Evolutionary conservation across 2,329 filamentous ascomycete genomes (phyloP).

Genomic region (Fusarium buharicum): DNA sequence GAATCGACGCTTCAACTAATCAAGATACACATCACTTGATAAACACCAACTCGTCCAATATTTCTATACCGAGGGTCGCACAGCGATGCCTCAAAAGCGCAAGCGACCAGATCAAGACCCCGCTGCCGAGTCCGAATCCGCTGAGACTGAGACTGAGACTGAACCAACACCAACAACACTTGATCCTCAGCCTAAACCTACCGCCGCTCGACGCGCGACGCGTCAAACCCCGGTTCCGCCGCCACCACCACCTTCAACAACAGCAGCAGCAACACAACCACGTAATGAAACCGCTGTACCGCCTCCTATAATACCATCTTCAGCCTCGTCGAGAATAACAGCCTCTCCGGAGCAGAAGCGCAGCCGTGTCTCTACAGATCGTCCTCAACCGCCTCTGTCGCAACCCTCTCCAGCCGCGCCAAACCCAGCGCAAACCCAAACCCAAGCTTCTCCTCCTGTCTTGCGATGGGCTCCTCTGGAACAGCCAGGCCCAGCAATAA

Average conservation of each 20-base stretch:
- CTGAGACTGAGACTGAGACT: conserved; percentile 8
- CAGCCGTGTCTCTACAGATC: conserved; percentile 27
- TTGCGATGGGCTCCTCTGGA: conserved; percentile 44
- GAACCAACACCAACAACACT: conserved; percentile 15
- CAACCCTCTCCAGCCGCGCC: conserved; percentile 9
- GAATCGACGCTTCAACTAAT: conserved; percentile 2
- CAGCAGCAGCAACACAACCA: conserved; percentile 34
- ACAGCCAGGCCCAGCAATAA: conserved; percentile 32
- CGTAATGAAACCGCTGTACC: conserved; percentile 36
- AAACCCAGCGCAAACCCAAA: conserved; percentile 13
- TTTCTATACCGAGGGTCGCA: conserved; percentile 27
- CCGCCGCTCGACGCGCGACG: conserved; percentile 52
- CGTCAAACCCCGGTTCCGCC: conserved; percentile 53
- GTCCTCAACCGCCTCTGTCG: conserved; percentile 14
- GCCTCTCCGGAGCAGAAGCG: conserved; percentile 37
- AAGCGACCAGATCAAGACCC: conserved; percentile 49
- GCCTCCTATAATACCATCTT: conserved; percentile 31
- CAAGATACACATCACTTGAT: not conserved
- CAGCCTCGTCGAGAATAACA: conserved; percentile 3
- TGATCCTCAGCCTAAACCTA: conserved; percentile 31
- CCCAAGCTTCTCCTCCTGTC: conserved; percentile 29
- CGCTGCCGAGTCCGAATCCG: conserved; percentile 25
- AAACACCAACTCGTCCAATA: not conserved
- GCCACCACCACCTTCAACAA: too few relatives aligned
- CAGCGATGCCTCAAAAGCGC: conserved; percentile 53